Evolutionary conservation across 2,329 filamentous ascomycete genomes (phyloP), one percentile per base, ranked within the genome.

Genomic region (Aureobasidium sp.): DNA sequence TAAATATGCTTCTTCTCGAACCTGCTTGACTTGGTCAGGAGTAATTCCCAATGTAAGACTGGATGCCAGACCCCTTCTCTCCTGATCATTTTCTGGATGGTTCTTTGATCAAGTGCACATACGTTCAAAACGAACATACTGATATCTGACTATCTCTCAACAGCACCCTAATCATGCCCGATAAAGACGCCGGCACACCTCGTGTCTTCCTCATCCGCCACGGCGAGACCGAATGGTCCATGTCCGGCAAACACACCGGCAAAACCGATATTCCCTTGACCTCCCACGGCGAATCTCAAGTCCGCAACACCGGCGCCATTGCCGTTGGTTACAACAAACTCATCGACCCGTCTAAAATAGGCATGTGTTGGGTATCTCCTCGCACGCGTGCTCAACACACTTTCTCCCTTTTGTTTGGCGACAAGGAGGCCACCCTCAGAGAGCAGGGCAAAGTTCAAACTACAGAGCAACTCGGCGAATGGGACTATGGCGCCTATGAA

Each of bases 191-290:
- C 54, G 67, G 80, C 13, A 81, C 81, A 36, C 82, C 83, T 10
- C 77, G 83, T 58, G 81, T 85, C 74, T 85, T 85, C 78, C 81
- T 85, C 67, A 78, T 85, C 73, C 93, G 95, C 73, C 95, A 98
- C 76, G 95, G 95, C 80, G 94, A 98, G 82, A 98, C 95, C 4
- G 94, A 97, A 82, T 98, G 95, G 95, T 97, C 93, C 10, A 88
- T 97, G 58, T 91, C 91, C 71, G 95, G 76, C 23, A 74, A 89
- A 60, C 93, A 98, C 80, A 98, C 95, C 0, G 92, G 94, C 59
- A 86, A 84, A 33, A 93, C 92, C 23, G 95, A 98, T 74, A 92
- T 98, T 4, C 91, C 94, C 1, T 84, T 98, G 43, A 98, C 95
- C 0, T 81, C 86, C 60, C 92, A 93, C 75, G 95, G 95, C 63